Evolutionary conservation across 345 rosid genomes (phyloP).

Genomic region (Arabidopsis thaliana): TAIR10.1 NC_003074.8:9028501-9029000

Average conservation of each 20-base stretch:
- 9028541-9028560: conserved; percentile 12
- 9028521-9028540: conserved; percentile 1
- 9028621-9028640: conserved; percentile 60
- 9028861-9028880: not conserved
- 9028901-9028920: conserved; percentile 70
- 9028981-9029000: conserved; percentile 74
- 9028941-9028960: conserved; percentile 79
- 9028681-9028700: conserved; percentile 78
- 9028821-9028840: no score
- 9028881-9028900: not conserved
- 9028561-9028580: not conserved
- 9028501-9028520: not conserved
- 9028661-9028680: conserved; percentile 74
- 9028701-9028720: conserved; percentile 81
- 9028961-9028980: conserved; percentile 80
- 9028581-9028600: conserved; percentile 8
- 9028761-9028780: conserved; percentile 70
- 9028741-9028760: conserved; percentile 65
- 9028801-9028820: not conserved
- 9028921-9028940: conserved; percentile 81
- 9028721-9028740: conserved; percentile 76
- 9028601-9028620: conserved; percentile 9
- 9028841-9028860: no score
- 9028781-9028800: conserved; percentile 52
- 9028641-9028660: conserved; percentile 72